Conservation (phyloP, 2,329 filamentous ascomycete genomes). For the Leptographium procerum region DNA sequence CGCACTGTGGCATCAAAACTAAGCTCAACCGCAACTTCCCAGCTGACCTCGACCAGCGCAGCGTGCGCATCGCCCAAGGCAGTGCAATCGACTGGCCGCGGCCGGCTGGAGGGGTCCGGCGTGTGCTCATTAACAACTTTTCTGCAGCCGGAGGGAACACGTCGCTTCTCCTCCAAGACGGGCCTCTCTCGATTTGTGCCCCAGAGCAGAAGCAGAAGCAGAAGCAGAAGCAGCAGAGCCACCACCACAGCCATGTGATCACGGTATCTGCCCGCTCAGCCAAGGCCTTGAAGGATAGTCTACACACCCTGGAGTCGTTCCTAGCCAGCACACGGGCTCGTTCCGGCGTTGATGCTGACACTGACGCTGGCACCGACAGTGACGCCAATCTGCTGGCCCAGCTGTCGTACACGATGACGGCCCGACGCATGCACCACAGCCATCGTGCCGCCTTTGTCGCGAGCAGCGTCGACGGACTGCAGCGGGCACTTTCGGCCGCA, state of each 20-base stretch:
- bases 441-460: constrained; percentile 39
- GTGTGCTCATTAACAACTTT: constrained; percentile 56
- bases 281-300: too few species aligned
- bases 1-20: constrained; percentile 56
- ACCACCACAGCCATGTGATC: constrained; percentile 48
- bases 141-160: constrained; percentile 63
- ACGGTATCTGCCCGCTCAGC: too few species aligned
- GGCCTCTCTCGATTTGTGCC: too few species aligned
- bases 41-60: constrained; percentile 42
- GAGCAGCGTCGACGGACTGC: constrained; percentile 26
- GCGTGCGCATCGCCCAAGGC: constrained; percentile 46
- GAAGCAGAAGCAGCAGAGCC: too few species aligned
- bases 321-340: too few species aligned
- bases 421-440: constrained; percentile 49
- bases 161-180: constrained; percentile 53
- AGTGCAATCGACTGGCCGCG: constrained; percentile 36
- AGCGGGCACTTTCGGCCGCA: constrained; percentile 29
- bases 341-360: constrained; percentile 42
- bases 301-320: too few species aligned
- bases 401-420: constrained; percentile 58
- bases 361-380: too few species aligned
- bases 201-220: too few species aligned
- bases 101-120: constrained; percentile 33
- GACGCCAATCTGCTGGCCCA: constrained; percentile 42
- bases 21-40: constrained; percentile 50